Base-by-base conservation (phyloP, 1,139 yeast species). In the Lodderomyces theae region DNA sequence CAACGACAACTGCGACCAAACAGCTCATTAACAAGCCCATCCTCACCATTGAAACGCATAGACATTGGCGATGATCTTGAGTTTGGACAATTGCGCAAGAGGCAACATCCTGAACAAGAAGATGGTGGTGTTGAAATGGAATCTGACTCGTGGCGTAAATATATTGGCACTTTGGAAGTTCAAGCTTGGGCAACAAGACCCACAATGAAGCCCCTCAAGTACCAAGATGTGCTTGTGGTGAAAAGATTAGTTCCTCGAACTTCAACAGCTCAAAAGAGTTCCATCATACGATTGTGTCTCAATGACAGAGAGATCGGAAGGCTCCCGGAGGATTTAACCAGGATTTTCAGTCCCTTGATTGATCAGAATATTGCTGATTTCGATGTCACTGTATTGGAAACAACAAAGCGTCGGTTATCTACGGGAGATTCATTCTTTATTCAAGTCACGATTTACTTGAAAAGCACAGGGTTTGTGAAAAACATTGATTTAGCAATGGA, bases 171-270 rank as follows among this genome's bases (percentile, higher is more conserved):
- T 1, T 52, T 87, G 21, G 82, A 81, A 46, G 79, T 85, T 0
- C 82, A 79, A 40, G 90, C 88, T 2, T 84, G 90, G 86, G 89
- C 95, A 8, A 87, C 95, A 0, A 65, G 96, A 38, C 87, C 94
- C 0, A 83, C 86, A 0, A 52, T 71, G 32, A 66, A 65, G 35
- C 74, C 82, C 0, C 61, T 82, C 5, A 56, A 69, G 39, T 78
- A 74, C 54, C 75, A 77, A 13, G 77, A 84, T 29, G 59, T 53
- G 19, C 56, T 82, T 35, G 57, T 63, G 5, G 54, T 84, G 10
- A 64, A 50, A 40, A 54, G 64, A 36, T 51, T 57, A 32, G 60
- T 47, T 16, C 69, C 77, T 0, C 65, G 61, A 44, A 57, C 56
- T 23, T 42, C 57, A 16, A 46, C 53, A 5, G 55, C 55, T 31